These are phyloP conservation scores for Exophiala sideris DNA, from an alignment of 2,329 filamentous ascomycete species.

Conservation along the genomic window DNA sequence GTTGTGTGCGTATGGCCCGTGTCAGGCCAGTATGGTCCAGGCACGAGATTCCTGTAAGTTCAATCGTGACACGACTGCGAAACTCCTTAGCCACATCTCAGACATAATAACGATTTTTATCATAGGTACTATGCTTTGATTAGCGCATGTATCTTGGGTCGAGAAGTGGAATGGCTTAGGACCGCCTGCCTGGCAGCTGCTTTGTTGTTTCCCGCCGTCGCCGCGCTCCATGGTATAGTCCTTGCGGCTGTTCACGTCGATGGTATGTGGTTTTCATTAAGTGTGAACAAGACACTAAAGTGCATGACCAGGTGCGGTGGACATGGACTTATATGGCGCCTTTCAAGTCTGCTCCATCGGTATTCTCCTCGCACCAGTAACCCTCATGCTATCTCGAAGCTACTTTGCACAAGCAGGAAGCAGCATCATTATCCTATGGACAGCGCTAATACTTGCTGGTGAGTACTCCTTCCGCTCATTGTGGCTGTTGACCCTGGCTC, in stretches of 20 bases:
- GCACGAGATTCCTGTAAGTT: constrained; percentile 40
- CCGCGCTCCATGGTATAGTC: constrained; percentile 62
- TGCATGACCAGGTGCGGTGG: constrained; percentile 52
- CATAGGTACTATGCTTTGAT: constrained; percentile 62
- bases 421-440: constrained; percentile 67
- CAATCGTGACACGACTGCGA: background rate
- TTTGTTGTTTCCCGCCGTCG: constrained; percentile 61
- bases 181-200: constrained; percentile 63
- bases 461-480: constrained; percentile 25
- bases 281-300: background rate
- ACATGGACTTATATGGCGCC: constrained; percentile 66
- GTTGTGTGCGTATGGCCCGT: constrained; percentile 45
- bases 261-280: constrained; percentile 41
- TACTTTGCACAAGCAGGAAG: constrained; percentile 63
- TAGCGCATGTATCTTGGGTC: constrained; percentile 60
- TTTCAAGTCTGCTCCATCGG: constrained; percentile 67
- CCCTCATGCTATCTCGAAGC: constrained; percentile 58
- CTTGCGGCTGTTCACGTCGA: constrained; percentile 58
- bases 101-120: constrained; percentile 9
- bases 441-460: constrained; percentile 59
- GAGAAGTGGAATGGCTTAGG: constrained; percentile 59
- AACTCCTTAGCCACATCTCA: background rate
- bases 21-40: constrained; percentile 43
- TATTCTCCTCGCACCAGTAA: constrained; percentile 61
- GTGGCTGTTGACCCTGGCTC: background rate